A percentile compares a stretch with the other conserved stretches of the same genome.
These are phyloP conservation scores for Camellia japonica DNA, from an alignment of 148 eudicot genomes.

Conservation along the genomic window DNA sequence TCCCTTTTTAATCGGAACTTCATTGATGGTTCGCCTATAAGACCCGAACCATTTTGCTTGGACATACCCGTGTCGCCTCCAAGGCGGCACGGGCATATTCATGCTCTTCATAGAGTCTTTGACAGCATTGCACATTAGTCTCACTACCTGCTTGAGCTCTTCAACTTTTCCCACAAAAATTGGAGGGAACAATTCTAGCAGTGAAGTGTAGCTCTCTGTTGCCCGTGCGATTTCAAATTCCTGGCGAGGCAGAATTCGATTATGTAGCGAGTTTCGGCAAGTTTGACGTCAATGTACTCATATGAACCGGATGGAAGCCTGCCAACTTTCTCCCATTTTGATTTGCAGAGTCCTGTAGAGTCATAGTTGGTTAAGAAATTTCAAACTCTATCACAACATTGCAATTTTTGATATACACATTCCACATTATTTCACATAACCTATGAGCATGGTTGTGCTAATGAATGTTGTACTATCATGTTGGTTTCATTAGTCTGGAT, in stretches of 20 bases:
- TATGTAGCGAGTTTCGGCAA: conserved; percentile 46
- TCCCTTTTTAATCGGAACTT: background rate
- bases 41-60: conserved; percentile 67
- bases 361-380: background rate
- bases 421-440: too few relatives aligned
- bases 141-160: conserved; percentile 49
- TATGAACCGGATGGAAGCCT: conserved; percentile 47
- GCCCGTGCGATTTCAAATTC: conserved; percentile 67
- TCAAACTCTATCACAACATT: too few relatives aligned
- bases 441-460: too few relatives aligned
- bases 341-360: conserved; percentile 73
- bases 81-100: conserved; percentile 61
- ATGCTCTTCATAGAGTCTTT: conserved; percentile 50
- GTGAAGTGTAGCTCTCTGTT: conserved; percentile 37
- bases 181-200: conserved; percentile 46
- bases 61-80: conserved; percentile 66
- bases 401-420: too few relatives aligned
- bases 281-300: conserved; percentile 69
- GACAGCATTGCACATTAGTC: conserved; percentile 56
- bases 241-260: conserved; percentile 44
- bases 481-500: too few relatives aligned
- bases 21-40: conserved; percentile 54
- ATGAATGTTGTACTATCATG: too few relatives aligned
- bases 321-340: conserved; percentile 67
- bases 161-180: conserved; percentile 46